phyloP scores from a whole-genome alignment of 805 yeast genomes.

The Ogataea nakhonphanomensis region DNA sequence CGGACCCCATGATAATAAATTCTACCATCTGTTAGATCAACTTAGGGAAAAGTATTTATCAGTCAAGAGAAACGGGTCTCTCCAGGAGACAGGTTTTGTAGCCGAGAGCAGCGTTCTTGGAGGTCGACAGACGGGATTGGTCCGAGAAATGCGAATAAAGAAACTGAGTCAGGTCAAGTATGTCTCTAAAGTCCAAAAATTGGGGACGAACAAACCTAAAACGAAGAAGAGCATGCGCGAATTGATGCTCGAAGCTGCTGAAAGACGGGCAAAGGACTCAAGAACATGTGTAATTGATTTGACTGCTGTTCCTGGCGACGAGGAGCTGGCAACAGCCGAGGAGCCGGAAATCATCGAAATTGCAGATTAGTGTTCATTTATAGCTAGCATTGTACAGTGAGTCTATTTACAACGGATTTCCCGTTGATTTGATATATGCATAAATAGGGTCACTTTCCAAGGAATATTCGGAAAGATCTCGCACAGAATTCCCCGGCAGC shows the following conservation, averaged over 20 bases:
- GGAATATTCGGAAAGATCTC: constrained; percentile 43
- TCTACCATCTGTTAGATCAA: constrained; percentile 63
- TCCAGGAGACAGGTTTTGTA: constrained; percentile 44
- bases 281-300: constrained; percentile 42
- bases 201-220: constrained; percentile 26
- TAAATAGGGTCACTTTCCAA: constrained; percentile 57
- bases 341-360: constrained; percentile 19
- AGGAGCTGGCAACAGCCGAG: constrained; percentile 41
- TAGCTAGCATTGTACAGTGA: background rate
- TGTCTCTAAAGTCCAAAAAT: constrained; percentile 38
- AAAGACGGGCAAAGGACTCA: constrained; percentile 51
- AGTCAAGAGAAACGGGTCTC: constrained; percentile 41
- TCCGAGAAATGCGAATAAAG: constrained; percentile 39
- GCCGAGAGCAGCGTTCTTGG: constrained; percentile 50
- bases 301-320: constrained; percentile 38
- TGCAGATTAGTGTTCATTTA: constrained; percentile 10
- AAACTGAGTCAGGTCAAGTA: constrained; percentile 40
- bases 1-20: constrained; percentile 78
- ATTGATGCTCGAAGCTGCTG: constrained; percentile 58
- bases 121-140: constrained; percentile 17
- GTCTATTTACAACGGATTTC: constrained; percentile 29
- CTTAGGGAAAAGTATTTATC: constrained; percentile 49
- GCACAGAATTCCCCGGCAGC: constrained; percentile 45
- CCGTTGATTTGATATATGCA: constrained; percentile 40
- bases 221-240: constrained; percentile 35